These are phyloP conservation scores for Chrysoporthe cubensis DNA, from an alignment of 2,329 filamentous ascomycete species.

Conservation along the genomic window DNA sequence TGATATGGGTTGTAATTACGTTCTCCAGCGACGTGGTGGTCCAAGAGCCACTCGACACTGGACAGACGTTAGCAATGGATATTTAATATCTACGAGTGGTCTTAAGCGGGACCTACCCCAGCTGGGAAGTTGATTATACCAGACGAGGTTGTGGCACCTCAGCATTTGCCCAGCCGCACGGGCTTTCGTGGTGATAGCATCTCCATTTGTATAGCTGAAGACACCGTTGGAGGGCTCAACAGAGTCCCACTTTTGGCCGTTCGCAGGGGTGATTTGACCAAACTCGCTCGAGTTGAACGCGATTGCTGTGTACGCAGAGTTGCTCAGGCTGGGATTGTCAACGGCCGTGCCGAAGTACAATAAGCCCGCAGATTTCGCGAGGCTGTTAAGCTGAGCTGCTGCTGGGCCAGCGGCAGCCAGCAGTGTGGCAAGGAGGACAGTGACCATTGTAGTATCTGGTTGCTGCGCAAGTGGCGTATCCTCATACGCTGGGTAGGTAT, in stretches of 20 bases:
- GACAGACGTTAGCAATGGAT: not conserved
- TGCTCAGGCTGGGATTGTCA: constrained; percentile 59
- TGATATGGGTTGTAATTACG: constrained; percentile 61
- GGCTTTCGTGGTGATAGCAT: constrained; percentile 54
- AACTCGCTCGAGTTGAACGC: constrained; percentile 61
- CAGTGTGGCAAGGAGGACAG: constrained; percentile 3
- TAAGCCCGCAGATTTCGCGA: constrained; percentile 23
- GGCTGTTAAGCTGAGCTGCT: constrained; percentile 29
- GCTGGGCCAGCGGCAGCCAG: constrained; percentile 13
- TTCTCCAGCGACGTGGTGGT: constrained; percentile 59
- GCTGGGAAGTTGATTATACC: constrained; percentile 55
- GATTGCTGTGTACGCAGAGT: constrained; percentile 59
- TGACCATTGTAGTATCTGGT: not conserved
- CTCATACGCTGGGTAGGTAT: not conserved
- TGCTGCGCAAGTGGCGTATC: too few species aligned
- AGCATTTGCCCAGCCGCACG: constrained; percentile 53
- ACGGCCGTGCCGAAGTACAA: constrained; percentile 67
- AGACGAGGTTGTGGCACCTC: constrained; percentile 65
- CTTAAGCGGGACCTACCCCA: constrained; percentile 45
- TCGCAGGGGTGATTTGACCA: constrained; percentile 67
- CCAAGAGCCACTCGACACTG: constrained; percentile 49
- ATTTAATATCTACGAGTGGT: too few species aligned
- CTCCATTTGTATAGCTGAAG: constrained; percentile 63
- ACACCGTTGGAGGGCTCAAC: constrained; percentile 60
- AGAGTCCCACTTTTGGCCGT: constrained; percentile 66